Evolutionary conservation across 2,329 filamentous ascomycete species (phyloP).

Genomic region (Epichloe bromicola): DNA sequence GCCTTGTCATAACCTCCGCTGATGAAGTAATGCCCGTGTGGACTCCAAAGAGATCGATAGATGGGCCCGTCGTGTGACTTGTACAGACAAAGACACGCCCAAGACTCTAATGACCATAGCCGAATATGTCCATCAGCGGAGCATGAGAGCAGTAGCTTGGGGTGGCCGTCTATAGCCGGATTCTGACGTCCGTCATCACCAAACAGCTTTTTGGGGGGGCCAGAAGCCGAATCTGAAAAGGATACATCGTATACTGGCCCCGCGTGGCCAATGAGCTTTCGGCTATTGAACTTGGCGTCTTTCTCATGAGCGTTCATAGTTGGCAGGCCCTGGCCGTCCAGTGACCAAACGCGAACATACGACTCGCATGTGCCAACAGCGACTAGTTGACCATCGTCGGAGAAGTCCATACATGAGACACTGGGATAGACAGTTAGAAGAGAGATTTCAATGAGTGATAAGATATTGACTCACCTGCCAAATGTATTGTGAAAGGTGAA

Average conservation of each 20-base stretch:
- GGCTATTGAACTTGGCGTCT: conserved; percentile 47
- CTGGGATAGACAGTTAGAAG: conserved; percentile 27
- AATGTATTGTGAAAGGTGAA: conserved; percentile 97
- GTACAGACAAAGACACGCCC: conserved; percentile 87
- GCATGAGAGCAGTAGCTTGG: conserved; percentile 73
- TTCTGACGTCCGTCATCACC: conserved; percentile 32
- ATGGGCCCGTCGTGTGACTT: conserved; percentile 85
- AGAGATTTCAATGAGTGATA: not conserved
- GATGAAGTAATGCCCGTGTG: conserved; percentile 89
- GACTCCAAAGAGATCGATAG: conserved; percentile 79
- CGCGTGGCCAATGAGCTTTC: conserved; percentile 75
- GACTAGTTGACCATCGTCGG: conserved; percentile 74
- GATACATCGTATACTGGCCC: conserved; percentile 80
- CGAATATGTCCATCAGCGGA: conserved; percentile 81
- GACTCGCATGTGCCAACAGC: conserved; percentile 87
- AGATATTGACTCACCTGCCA: conserved; percentile 51
- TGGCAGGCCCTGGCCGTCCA: conserved; percentile 71
- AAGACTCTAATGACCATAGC: conserved; percentile 85
- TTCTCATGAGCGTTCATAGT: conserved; percentile 49
- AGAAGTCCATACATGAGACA: conserved; percentile 90
- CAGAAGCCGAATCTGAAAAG: conserved; percentile 62
- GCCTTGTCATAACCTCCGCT: conserved; percentile 82
- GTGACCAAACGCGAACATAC: conserved; percentile 87
- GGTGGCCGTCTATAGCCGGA: conserved; percentile 35
- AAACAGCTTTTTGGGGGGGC: conserved; percentile 35